These are phyloP conservation scores for Lentithecium fluviatile DNA, from an alignment of 495 filamentous ascomycete species.

Conservation along the genomic window DNA sequence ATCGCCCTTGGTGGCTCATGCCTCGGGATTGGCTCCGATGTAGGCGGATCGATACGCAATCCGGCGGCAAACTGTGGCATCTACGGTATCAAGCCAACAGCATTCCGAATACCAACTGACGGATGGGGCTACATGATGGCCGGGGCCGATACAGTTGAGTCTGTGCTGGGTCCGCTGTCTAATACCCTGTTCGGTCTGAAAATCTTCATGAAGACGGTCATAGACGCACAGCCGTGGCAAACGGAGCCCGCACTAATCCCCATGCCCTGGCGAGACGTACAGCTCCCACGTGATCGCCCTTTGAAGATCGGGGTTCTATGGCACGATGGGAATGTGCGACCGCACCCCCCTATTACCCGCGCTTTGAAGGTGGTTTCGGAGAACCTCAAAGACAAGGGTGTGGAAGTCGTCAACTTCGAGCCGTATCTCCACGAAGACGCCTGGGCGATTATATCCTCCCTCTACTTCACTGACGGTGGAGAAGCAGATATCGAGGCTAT, in stretches of 20 bases:
- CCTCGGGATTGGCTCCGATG: constrained; percentile 40
- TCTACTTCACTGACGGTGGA: constrained; percentile 60
- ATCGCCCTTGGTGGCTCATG: constrained; percentile 32
- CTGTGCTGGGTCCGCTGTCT: constrained; percentile 62
- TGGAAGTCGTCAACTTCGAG: constrained; percentile 65
- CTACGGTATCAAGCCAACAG: constrained; percentile 65
- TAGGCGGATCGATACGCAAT: constrained; percentile 39
- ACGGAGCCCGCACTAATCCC: constrained; percentile 58
- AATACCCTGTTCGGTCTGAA: constrained; percentile 61
- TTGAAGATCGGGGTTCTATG: constrained; percentile 68
- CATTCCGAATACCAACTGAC: constrained; percentile 55
- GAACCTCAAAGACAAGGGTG: constrained; percentile 50
- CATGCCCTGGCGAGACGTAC: constrained; percentile 53
- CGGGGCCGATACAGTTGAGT: constrained; percentile 60
- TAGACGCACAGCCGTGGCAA: constrained; percentile 62
- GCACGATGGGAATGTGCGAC: constrained; percentile 68
- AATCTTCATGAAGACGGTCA: constrained; percentile 60
- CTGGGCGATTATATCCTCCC: constrained; percentile 52
- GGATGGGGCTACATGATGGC: constrained; percentile 52
- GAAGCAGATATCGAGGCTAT: constrained; percentile 51
- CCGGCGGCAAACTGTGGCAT: constrained; percentile 65
- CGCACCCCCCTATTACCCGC: constrained; percentile 67
- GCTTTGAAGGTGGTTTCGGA: constrained; percentile 57
- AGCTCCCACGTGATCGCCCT: neutral
- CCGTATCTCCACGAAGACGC: constrained; percentile 52